Conservation (phyloP, 2,329 filamentous ascomycete genomes). For the Fusarium haematococcum region DNA sequence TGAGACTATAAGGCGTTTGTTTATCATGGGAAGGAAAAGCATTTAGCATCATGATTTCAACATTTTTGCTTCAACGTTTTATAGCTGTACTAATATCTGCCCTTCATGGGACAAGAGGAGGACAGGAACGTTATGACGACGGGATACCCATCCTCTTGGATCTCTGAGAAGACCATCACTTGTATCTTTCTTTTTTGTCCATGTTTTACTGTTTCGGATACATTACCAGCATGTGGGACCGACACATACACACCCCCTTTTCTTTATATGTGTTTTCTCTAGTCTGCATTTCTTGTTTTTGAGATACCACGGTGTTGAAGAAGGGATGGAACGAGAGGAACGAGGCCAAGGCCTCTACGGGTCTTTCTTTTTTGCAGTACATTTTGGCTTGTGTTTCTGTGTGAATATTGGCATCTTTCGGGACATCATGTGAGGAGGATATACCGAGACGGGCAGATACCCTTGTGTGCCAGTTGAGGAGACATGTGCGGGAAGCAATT, state of each 20-base stretch:
- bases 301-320: constrained; percentile 46
- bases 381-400: constrained; percentile 17
- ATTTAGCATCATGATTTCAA: constrained; percentile 36
- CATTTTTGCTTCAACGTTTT: constrained; percentile 20
- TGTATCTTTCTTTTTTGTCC: constrained; percentile 24
- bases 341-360: constrained; percentile 21
- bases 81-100: constrained; percentile 43
- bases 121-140: constrained; percentile 44
- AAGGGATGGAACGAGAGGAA: constrained; percentile 36
- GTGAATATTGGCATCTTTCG: constrained; percentile 36
- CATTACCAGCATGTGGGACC: constrained; percentile 22
- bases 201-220: constrained; percentile 12
- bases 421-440: constrained; percentile 24
- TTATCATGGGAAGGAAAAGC: constrained; percentile 31
- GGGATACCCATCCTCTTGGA: constrained; percentile 38
- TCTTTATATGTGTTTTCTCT: constrained; percentile 7
- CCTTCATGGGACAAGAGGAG: constrained; percentile 31
- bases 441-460: constrained; percentile 39
- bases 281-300: constrained; percentile 37
- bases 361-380: constrained; percentile 22
- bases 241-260: constrained; percentile 26
- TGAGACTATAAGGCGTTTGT: constrained; percentile 42
- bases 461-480: constrained; percentile 25
- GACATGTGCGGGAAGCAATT: constrained; percentile 5
- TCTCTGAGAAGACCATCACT: constrained; percentile 36